Evolutionary conservation across 140 eudicot species (phyloP).

Genomic region (Flaveria floridana): DNA sequence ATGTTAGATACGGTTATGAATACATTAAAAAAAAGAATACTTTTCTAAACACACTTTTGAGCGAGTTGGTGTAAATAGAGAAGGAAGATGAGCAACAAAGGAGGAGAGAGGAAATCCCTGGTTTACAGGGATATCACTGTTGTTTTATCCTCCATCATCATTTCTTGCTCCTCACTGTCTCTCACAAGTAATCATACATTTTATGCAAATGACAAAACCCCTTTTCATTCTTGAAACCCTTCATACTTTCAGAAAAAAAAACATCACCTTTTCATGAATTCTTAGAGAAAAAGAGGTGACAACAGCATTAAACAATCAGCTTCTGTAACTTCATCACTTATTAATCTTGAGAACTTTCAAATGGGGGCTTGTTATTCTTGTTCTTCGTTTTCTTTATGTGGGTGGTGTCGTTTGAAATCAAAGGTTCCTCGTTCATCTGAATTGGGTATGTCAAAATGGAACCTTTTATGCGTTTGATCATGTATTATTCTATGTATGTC

Average conservation of each 20-base stretch:
- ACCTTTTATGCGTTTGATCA: slow-evolving; percentile 13
- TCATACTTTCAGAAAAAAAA: slow-evolving; percentile 19
- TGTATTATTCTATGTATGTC: background rate
- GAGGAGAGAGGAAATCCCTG: background rate
- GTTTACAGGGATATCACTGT: slow-evolving; percentile 31
- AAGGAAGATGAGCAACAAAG: too few species aligned
- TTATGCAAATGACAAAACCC: slow-evolving; percentile 25
- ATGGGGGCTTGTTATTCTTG: slow-evolving; percentile 36
- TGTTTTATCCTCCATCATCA: slow-evolving; percentile 25
- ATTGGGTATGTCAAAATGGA: slow-evolving; percentile 36
- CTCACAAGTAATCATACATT: slow-evolving; percentile 29
- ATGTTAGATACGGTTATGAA: too few species aligned
- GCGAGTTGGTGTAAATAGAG: too few species aligned
- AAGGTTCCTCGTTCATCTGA: slow-evolving; percentile 46
- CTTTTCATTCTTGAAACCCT: slow-evolving; percentile 31
- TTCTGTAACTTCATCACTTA: background rate
- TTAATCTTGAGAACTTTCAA: background rate
- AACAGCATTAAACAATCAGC: slow-evolving; percentile 8
- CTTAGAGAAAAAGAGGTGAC: background rate
- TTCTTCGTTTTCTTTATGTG: slow-evolving; percentile 25
- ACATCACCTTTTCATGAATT: slow-evolving; percentile 8
- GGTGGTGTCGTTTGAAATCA: slow-evolving; percentile 35
- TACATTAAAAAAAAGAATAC: too few species aligned
- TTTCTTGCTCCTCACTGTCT: slow-evolving; percentile 7
- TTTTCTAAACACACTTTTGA: too few species aligned